Percentiles rank a stretch among this genome's conserved stretches.
Evolutionary conservation across 169 alveolate genomes (phyloP).

Genomic region (Plasmodium yoelii): DNA sequence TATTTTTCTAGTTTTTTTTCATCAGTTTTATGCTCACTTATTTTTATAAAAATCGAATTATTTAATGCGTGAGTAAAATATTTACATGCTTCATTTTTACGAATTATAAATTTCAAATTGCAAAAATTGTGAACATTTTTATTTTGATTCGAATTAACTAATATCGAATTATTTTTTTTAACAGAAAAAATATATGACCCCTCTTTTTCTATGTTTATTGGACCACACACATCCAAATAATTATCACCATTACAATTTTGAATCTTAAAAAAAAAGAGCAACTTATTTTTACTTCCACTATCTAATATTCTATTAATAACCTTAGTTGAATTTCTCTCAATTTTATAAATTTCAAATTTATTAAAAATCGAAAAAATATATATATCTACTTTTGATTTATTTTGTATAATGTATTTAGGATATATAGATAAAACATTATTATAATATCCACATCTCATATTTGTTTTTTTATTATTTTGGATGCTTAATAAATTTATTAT

Average conservation of each 20-base stretch:
- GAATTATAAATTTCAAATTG: conserved; percentile 19
- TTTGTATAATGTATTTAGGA: conserved; percentile 24
- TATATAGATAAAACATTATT: neutral
- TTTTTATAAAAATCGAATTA: conserved; percentile 16
- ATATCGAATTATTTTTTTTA: neutral
- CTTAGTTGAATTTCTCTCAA: conserved; percentile 3
- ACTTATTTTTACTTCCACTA: neutral
- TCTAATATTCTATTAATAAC: conserved; percentile 17
- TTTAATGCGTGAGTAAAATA: neutral
- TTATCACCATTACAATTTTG: neutral
- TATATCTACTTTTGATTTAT: conserved; percentile 27
- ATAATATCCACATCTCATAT: neutral
- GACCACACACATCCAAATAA: conserved; percentile 33
- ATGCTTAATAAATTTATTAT: neutral
- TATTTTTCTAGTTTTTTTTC: conserved; percentile 10
- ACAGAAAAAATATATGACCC: conserved; percentile 28
- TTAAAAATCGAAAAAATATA: conserved; percentile 9
- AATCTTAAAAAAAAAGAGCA: conserved; percentile 26
- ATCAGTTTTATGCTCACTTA: conserved; percentile 3
- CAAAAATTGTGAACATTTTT: neutral
- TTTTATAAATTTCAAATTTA: no score
- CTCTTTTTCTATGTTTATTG: conserved; percentile 28
- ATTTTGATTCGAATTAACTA: neutral
- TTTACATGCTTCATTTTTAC: neutral
- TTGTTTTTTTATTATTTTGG: neutral